Evolutionary conservation across 2,329 filamentous ascomycete species (phyloP), one percentile per base, ranked within the genome.

Genomic region (Cephalotrichum gorgonifer): DNA sequence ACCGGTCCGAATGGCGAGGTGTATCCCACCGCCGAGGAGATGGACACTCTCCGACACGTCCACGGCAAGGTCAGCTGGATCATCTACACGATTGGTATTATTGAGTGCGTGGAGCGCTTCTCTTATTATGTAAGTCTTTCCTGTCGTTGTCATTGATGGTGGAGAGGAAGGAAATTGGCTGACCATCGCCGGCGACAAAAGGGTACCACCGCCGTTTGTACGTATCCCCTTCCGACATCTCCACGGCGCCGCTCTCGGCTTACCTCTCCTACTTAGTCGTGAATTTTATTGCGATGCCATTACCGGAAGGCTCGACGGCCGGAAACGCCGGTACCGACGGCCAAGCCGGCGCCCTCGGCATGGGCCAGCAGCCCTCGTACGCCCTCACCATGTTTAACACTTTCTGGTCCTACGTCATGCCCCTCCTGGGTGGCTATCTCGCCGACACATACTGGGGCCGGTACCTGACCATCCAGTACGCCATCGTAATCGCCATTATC

Each of bases 101-200:
- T 86, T 41, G 83, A 86, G 61, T 61, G 86, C 26, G 85, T 81
- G 62, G 84, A 88, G 64, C 78, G 84, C 30, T 86, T 86, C 63
- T 82, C 79, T 3, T 88, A 85, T 69, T 86, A 86, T 56, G n/a
- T n/a, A n/a, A n/a, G n/a, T n/a, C n/a, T n/a, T n/a, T n/a, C n/a
- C n/a, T n/a, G n/a, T n/a, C n/a, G n/a, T n/a, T n/a, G n/a, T n/a
- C n/a, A n/a, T n/a, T n/a, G n/a, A n/a, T n/a, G n/a, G n/a, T n/a
- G n/a, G n/a, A n/a, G n/a, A n/a, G n/a, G n/a, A n/a, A n/a, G n/a
- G n/a, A n/a, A n/a, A n/a, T n/a, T n/a, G n/a, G n/a, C n/a, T n/a
- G n/a, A n/a, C n/a, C n/a, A n/a, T n/a, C n/a, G n/a, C n/a, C n/a
- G n/a, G n/a, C n/a, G n/a, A n/a, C n/a, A n/a, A n/a, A n/a, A n/a